These are phyloP conservation scores for Leptodermis oblonga DNA, from an alignment of 257 asterid genomes.

Conservation along the genomic window DNA sequence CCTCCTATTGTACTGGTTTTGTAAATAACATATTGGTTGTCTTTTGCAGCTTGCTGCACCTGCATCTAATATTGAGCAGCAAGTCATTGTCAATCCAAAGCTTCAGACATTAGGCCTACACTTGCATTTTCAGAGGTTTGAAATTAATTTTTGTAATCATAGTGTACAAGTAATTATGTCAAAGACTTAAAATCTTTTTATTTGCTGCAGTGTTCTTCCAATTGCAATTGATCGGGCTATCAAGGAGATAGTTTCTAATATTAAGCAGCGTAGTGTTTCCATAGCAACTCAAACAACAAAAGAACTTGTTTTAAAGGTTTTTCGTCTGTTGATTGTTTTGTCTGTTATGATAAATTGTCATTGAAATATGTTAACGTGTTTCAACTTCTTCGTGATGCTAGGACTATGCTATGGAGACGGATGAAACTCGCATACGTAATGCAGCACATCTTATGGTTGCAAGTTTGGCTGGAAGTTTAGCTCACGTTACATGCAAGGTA, in stretches of 20 bases:
- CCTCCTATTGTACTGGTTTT: constrained; percentile 6
- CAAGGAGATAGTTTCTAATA: constrained; percentile 80
- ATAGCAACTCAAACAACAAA: constrained; percentile 95
- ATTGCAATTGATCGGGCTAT: constrained; percentile 92
- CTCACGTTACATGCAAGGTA: constrained; percentile 99
- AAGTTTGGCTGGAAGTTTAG: constrained; percentile 96
- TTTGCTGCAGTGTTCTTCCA: constrained; percentile 74
- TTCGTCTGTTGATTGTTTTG: not conserved
- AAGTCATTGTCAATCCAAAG: constrained; percentile 76
- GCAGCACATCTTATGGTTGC: constrained; percentile 99
- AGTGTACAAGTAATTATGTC: not conserved
- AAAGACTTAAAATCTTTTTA: constrained; percentile 14
- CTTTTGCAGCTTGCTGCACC: constrained; percentile 65
- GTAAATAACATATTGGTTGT: constrained; percentile 10
- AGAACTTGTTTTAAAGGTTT: constrained; percentile 94
- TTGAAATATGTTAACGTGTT: constrained; percentile 1
- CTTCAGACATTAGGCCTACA: constrained; percentile 66
- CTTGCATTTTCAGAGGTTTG: constrained; percentile 83
- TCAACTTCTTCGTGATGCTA: constrained; percentile 21
- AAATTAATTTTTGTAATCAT: not conserved
- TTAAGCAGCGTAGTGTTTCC: constrained; percentile 93
- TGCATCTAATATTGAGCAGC: constrained; percentile 79
- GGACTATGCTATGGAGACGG: constrained; percentile 98
- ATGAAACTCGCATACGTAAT: constrained; percentile 81
- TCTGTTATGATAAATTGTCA: not conserved